Evolutionary conservation across 2,329 filamentous ascomycete genomes (phyloP), one percentile per base, ranked within the genome.

Genomic region (Fusarium albidum): DNA sequence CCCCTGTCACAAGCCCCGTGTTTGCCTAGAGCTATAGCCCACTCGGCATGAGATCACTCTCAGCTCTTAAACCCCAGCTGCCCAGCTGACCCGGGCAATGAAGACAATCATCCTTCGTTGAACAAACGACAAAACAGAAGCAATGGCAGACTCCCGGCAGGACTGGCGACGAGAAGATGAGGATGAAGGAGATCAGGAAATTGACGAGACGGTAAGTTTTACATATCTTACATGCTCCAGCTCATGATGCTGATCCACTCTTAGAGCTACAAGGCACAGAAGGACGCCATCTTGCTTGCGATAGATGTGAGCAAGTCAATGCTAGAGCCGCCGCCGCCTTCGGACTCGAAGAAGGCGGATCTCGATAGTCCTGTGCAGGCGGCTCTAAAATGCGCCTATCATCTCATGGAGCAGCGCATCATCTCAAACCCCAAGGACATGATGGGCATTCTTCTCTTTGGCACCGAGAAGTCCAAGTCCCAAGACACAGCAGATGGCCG

Each of bases 231-330:
- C 39, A 29, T 21, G 43, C 15, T 32, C 41, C 26, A 29, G 13
- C 13, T 14, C 46, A 47, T 35, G 37, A 42, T 28, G 29, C 50
- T 34, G 46, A 68, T 55, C 34, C 38, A 53, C 41, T 39, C 28
- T 10, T 64, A 94, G 92, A 88, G 86, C 73, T 99, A 95, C 79
- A 96, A 93, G 77, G 83, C 89, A 1, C 88, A 93, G 70, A 97
- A 96, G 77, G 95, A 99, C 86, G 95, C 95, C n/a, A 84, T 98
- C n/a, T 82, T 99, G 18, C 94, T 99, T 71, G 94, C 92, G 12
- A 96, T 99, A 67, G 90, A 98, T 67, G 82, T 98, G 69, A 97
- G 90, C 79, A 76, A 85, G 31, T 92, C 92, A 1, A 99, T 98
- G 94, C 78, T 98, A 58, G 77, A 78, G 63, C 77, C 78, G 34